Evolutionary conservation across 805 yeast species (phyloP), one percentile per base, ranked within the genome.

Genomic region (Lipomyces spencermartinsiae): DNA sequence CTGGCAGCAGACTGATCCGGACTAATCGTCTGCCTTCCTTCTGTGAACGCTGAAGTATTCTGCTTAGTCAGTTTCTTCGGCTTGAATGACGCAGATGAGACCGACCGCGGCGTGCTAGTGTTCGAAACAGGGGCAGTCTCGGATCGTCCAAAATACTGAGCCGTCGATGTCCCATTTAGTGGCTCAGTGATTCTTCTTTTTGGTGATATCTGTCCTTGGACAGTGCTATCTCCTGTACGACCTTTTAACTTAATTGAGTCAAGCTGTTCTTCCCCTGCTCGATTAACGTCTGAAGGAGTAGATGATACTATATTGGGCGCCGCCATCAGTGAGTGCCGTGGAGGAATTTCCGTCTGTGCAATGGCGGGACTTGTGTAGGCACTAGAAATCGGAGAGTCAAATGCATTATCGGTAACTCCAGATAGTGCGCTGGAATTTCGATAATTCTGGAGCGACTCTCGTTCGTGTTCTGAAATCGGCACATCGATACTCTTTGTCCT

Each of bases 1-100:
- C 89, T 81, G 73, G 86, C 86, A 59, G 90, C 86, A 0, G 98
- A 89, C 58, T 91, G 90, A 69, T 86, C 87, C 0, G 97, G 97
- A 0, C 90, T 83, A 16, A 91, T 83, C 22, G 80, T 83, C 73
- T 92, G 84, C 56, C 95, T 90, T 6, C 99, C 99, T 79, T 95
- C 99, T 58, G 76, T 70, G 71, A 82, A 81, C 4, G 84, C 84
- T 6, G 82, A 78, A 0, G 83, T 82, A 53, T 80, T 76, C 65
- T 80, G 80, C 66, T 78, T 77, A 60, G 78, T 73, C 37, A 70
- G 59, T 61, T 73, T 67, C 62, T 70, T 71, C 10, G 78, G 77
- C 46, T 59, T 64, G 25, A 78, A 60, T 49, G 86, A 83, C 63
- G 85, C 84, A 2, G 88, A 81, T 10, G 89, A 83, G 6, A 86